Evolutionary conservation across 805 yeast genomes (phyloP), one percentile per base, ranked within the genome.

Genomic region (Torulaspora microellipsoides): DNA sequence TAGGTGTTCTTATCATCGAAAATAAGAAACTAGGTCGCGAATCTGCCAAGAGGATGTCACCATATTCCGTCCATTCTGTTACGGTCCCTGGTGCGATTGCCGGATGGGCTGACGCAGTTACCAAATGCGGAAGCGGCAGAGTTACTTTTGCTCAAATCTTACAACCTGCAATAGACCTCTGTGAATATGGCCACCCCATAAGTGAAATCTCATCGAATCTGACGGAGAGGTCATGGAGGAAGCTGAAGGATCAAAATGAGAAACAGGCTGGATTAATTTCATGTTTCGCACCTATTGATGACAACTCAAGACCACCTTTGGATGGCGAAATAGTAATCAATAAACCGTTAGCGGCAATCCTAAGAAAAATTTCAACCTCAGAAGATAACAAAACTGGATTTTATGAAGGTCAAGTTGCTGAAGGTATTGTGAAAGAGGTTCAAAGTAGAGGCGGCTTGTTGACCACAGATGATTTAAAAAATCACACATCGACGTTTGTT

Each of bases 61-160:
- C 29, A 30, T 38, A 40, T 34, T 40, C 43, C 4, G 32, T 40
- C 29, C 35, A 34, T 30, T 34, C 34, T 23, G 39, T 40, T 7
- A 38, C 34, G 35, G 89, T 85, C 4, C 93, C 93, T 0, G 95
- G 95, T 4, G 82, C 87, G 1, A 72, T 84, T 37, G 86, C 87
- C 5, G 91, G 87, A 0, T 85, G 93, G 93, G 59, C 72, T 35
- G 93, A 85, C 60, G 76, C 86, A 2, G 65, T 75, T 31, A 80
- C 77, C 33, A 67, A 64, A 46, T 85, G 89, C 86, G 93, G 95
- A 1, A 78, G 85, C 23, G 84, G 85, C 1, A 77, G 76, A 7
- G 77, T 85, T 10, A 54, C 78, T 0, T 62, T 84, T 53, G 75
- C 61, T 1, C 80, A 84, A 45, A 71, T 82, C 27, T 62, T 82